These are phyloP conservation scores for Solanum neorickii DNA, from an alignment of 257 asterid species.

Conservation along the genomic window DNA sequence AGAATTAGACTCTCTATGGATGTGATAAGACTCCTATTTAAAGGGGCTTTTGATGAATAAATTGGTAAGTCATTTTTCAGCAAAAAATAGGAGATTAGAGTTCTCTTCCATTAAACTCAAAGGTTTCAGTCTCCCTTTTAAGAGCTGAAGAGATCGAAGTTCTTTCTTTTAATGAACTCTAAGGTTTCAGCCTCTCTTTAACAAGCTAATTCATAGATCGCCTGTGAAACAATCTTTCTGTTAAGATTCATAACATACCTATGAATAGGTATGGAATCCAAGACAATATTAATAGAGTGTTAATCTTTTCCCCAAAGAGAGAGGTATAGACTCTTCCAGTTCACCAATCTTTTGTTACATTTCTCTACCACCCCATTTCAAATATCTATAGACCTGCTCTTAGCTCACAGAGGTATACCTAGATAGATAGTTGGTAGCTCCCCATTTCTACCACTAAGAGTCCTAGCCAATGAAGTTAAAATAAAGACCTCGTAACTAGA, in stretches of 20 bases:
- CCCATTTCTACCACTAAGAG: neutral
- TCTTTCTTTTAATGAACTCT: too few species aligned
- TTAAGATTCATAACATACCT: neutral
- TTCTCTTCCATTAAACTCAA: too few species aligned
- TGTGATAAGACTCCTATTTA: too few species aligned
- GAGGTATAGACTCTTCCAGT: neutral
- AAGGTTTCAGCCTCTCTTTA: too few species aligned
- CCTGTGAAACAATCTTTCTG: too few species aligned
- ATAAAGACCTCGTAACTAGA: neutral
- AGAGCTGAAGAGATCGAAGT: too few species aligned
- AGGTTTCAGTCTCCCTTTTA: too few species aligned
- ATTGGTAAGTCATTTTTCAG: too few species aligned
- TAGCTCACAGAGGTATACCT: neutral
- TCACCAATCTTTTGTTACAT: neutral
- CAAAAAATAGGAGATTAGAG: too few species aligned
- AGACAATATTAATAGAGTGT: neutral
- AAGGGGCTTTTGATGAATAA: too few species aligned
- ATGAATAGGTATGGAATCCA: neutral
- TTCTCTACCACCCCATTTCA: neutral
- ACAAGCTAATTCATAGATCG: too few species aligned
- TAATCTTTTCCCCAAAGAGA: neutral
- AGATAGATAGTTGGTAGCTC: neutral
- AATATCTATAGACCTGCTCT: neutral
- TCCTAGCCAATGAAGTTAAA: neutral
- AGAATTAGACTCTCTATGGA: too few species aligned